Conservation (phyloP, 768 basidiomycete genomes). For the Russula emetica region DNA sequence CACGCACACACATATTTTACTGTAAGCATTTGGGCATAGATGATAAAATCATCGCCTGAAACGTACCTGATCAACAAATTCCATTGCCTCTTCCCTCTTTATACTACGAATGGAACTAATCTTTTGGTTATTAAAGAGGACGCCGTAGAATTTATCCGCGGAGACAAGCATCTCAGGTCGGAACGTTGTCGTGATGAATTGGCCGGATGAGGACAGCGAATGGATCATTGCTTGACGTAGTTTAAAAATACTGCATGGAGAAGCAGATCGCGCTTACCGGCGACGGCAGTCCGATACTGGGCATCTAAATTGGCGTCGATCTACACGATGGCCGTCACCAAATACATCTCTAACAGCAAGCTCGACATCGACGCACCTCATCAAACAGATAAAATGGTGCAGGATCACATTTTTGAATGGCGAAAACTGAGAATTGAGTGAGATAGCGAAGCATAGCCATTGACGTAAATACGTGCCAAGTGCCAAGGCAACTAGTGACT, state of each 20-base stretch:
- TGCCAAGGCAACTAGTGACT: conserved; percentile 93
- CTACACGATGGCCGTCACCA: conserved; percentile 35
- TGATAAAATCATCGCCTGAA: not conserved
- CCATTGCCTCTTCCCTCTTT: conserved; percentile 84
- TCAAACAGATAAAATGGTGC: conserved; percentile 99
- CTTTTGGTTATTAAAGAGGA: conserved; percentile 93
- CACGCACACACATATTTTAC: not conserved
- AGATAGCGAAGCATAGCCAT: not conserved
- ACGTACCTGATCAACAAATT: conserved; percentile 86
- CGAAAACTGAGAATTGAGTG: conserved; percentile 64
- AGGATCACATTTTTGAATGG: conserved; percentile 98
- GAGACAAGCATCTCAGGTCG: conserved; percentile 94
- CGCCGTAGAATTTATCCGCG: conserved; percentile 96
- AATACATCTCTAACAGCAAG: not conserved
- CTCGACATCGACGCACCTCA: conserved; percentile 50
- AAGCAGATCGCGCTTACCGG: conserved; percentile 53
- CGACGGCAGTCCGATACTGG: conserved; percentile 95
- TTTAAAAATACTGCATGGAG: not conserved
- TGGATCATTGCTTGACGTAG: conserved; percentile 80
- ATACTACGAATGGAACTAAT: conserved; percentile 86
- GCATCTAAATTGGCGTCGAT: conserved; percentile 98
- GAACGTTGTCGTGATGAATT: conserved; percentile 99
- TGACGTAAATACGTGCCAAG: conserved; percentile 50
- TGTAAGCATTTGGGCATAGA: not conserved
- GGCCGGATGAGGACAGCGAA: conserved; percentile 77